These are phyloP conservation scores for Bolboschoenoplectus hybrid DNA, from an alignment of 202 grass and related monocot genomes.

Conservation along the genomic window DNA sequence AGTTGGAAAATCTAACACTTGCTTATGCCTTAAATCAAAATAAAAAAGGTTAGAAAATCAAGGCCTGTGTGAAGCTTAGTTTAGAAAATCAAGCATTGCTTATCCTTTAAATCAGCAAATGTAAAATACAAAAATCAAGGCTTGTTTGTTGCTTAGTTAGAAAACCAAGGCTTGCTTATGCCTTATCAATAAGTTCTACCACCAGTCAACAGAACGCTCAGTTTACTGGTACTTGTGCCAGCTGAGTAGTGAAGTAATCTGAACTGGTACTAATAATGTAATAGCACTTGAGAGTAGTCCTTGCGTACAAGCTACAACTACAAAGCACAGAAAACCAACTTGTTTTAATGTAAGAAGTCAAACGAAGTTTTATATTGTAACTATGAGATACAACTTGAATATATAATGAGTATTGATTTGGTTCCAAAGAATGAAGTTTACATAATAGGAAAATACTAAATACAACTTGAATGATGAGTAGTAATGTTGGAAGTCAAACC, in stretches of 20 bases:
- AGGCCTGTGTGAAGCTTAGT: background rate
- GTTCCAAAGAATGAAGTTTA: background rate
- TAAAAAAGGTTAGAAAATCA: background rate
- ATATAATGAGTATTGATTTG: background rate
- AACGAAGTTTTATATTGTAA: background rate
- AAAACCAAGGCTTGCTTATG: background rate
- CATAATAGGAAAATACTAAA: background rate
- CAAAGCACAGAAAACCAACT: background rate
- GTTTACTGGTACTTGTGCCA: conserved; percentile 1
- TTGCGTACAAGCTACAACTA: conserved; percentile 9
- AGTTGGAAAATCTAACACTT: background rate
- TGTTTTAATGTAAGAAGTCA: background rate
- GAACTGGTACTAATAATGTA: conserved; percentile 21
- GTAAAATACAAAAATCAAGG: background rate
- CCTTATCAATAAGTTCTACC: background rate
- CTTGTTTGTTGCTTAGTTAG: background rate
- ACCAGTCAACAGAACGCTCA: background rate
- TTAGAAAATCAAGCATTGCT: background rate
- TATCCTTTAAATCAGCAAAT: background rate
- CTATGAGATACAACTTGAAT: background rate
- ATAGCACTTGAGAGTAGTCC: background rate
- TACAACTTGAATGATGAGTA: background rate
- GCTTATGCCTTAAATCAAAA: background rate
- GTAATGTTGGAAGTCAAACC: background rate
- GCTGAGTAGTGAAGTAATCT: conserved; percentile 5